Conservation (phyloP, 768 basidiomycete genomes). For the Cystofilobasidium capitatum region DNA sequence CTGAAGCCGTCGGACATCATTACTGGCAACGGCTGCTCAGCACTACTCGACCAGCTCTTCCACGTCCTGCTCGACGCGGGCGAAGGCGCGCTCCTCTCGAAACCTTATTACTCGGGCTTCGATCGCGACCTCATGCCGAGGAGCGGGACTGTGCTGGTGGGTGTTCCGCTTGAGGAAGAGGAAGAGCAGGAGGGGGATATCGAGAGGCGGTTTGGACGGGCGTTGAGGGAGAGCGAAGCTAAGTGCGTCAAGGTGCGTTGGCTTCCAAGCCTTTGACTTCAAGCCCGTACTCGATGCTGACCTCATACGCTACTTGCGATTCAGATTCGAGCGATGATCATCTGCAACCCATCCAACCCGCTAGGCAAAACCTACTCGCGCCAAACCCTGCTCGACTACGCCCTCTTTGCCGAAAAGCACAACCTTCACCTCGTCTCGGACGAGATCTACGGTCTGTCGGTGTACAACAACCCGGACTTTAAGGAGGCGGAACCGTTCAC, state of each 20-base stretch:
- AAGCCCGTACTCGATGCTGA: background rate
- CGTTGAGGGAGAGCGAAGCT: conserved; percentile 26
- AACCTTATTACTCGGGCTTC: conserved; percentile 33
- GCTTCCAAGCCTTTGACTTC: background rate
- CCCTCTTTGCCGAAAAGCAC: conserved; percentile 36
- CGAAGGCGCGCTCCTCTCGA: conserved; percentile 35
- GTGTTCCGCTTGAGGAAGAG: conserved; percentile 31
- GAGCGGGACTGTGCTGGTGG: conserved; percentile 34
- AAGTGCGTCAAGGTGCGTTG: conserved; percentile 32
- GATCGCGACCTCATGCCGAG: conserved; percentile 32
- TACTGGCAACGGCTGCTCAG: conserved; percentile 21
- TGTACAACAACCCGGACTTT: conserved; percentile 33
- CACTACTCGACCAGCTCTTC: conserved; percentile 36
- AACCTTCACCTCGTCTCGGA: conserved; percentile 38
- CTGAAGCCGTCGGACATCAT: conserved; percentile 15
- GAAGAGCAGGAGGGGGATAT: conserved; percentile 29
- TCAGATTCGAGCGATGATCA: conserved; percentile 29
- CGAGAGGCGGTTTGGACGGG: conserved; percentile 30
- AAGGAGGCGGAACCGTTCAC: conserved; percentile 33
- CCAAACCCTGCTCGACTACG: conserved; percentile 35
- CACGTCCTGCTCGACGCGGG: conserved; percentile 36
- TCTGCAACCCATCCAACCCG: conserved; percentile 35
- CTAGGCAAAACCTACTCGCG: conserved; percentile 33
- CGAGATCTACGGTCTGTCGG: conserved; percentile 39
- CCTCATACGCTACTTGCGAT: background rate